phyloP scores from a whole-genome alignment of 768 basidiomycete species.

The Cytidiella melzeri region DNA sequence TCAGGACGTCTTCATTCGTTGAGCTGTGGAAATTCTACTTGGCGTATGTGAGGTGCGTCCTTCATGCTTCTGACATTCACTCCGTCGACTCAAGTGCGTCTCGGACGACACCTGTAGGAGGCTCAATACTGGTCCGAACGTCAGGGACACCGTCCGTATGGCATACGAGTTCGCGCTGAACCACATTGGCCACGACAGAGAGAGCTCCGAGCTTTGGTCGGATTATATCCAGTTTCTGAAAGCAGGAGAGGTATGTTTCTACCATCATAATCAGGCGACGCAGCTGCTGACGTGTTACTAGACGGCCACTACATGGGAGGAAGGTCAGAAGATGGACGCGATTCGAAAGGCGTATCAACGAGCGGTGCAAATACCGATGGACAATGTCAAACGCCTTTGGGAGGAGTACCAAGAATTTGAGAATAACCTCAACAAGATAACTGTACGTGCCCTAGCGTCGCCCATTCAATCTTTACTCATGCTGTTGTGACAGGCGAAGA shows the following conservation, averaged over 20 bases:
- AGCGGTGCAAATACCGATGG: constrained; percentile 90
- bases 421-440: constrained; percentile 66
- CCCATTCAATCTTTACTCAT: not conserved
- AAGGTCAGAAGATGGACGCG: constrained; percentile 91
- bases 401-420: constrained; percentile 92
- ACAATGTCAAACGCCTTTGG: constrained; percentile 92
- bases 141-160: constrained; percentile 74
- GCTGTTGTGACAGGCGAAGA: constrained; percentile 62
- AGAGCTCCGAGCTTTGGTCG: constrained; percentile 87
- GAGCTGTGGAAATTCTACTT: constrained; percentile 93
- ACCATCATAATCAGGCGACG: not conserved
- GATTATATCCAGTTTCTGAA: constrained; percentile 91
- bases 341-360: constrained; percentile 89
- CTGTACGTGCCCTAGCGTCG: not conserved
- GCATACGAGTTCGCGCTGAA: constrained; percentile 92
- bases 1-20: constrained; percentile 80
- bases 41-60: constrained; percentile 79
- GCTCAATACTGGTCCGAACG: constrained; percentile 57
- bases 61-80: constrained; percentile 7
- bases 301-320: constrained; percentile 88
- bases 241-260: constrained; percentile 58
- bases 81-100: too few species aligned
- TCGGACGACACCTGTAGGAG: constrained; percentile 45
- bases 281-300: constrained; percentile 16
- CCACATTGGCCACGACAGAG: constrained; percentile 87